Conservation (phyloP, 305 asterid genomes). For the Fraxinus sp. region DNA sequence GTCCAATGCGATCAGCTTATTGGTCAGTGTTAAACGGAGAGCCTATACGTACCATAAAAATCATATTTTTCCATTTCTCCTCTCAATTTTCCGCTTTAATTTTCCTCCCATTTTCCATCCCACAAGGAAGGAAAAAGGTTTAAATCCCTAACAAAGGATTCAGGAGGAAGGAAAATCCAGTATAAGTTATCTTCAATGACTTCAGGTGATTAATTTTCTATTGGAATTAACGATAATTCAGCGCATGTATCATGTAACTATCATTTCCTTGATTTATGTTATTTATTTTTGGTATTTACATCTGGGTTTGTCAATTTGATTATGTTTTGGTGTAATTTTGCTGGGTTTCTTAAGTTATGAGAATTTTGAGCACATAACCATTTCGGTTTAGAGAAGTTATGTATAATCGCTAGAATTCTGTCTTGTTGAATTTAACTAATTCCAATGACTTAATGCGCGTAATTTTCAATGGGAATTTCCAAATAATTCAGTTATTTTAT, state of each 20-base stretch:
- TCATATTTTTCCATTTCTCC: neutral
- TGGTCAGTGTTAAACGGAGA: conserved; percentile 12
- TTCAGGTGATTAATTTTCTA: conserved; percentile 35
- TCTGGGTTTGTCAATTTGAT: neutral
- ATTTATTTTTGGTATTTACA: neutral
- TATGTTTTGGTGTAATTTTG: neutral
- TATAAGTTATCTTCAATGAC: conserved; percentile 30
- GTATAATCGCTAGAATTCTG: neutral
- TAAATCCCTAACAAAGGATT: conserved; percentile 2
- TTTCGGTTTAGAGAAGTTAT: neutral
- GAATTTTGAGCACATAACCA: neutral
- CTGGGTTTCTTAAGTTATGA: neutral
- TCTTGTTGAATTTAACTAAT: neutral
- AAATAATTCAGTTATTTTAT: neutral
- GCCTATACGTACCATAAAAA: conserved; percentile 15
- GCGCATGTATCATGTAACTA: neutral
- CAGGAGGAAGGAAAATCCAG: neutral
- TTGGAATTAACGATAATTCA: neutral
- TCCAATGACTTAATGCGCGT: neutral
- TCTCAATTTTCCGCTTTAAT: neutral
- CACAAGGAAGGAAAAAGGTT: conserved; percentile 21
- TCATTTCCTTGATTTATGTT: neutral
- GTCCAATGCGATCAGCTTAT: conserved; percentile 18
- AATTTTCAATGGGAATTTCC: neutral
- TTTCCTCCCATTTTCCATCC: conserved; percentile 11